Base-by-base conservation (phyloP, 768 basidiomycete species). In the Inosperma sp. region DNA sequence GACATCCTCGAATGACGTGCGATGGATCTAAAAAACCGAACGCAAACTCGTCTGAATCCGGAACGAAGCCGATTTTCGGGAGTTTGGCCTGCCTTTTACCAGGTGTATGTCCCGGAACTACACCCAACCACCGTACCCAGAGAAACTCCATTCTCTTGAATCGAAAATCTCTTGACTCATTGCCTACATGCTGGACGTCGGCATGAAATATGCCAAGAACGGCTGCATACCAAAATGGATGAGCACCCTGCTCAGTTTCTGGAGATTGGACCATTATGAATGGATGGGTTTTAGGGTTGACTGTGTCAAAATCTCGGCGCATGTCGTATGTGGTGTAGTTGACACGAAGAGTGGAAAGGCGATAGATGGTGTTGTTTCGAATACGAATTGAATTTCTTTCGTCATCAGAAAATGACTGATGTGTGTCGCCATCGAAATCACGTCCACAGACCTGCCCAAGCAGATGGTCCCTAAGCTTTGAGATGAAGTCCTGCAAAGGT, bases 41-140 rank as follows among this genome's bases (percentile, higher is more conserved):
- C 1, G 65, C 63, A 16, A 50, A 57, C 1, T 56, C 49, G 34
- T 63, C 59, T 0, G 35, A 43, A 1, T 53, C 49, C 3, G 51
- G 49, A 1, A 68, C 45, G 59, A 76, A 80, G 0, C 65, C 67
- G 14, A 80, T 30, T 3, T 65, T 58, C 14, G 68, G 73, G 0
- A 78, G 62, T 0, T 58, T 58, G 7, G 65, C 58, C 0, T 54
- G 33, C 1, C 56, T 52, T 49, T 66, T 66, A 0, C 74, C 69
- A 22, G 51, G 57, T 3, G 41, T 27, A 48, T 58, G 61, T 3
- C 34, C 48, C 0, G 52, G 55, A 25, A 75, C 68, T 0, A 47
- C 36, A 1, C 64, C 63, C 31, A 72, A 62, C 70, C 73, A 74
- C 0, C 61, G 58, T 0, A 79, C 71, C 59, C 57, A n/a, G n/a